Base-by-base conservation (phyloP, 1,139 yeast genomes). In the Candida sp. region DNA sequence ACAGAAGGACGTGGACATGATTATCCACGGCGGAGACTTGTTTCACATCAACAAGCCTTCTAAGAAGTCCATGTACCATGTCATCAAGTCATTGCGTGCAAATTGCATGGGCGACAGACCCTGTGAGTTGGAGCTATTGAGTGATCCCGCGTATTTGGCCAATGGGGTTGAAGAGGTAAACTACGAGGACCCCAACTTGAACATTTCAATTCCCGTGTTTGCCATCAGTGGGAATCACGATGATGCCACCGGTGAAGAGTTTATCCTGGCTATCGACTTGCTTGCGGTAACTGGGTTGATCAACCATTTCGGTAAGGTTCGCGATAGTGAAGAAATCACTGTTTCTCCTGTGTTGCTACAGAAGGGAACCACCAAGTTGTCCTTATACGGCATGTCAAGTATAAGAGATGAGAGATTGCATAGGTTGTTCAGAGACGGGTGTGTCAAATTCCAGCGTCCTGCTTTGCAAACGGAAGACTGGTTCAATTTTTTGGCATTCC, bases 211-310 rank as follows among this genome's bases (percentile, higher is more conserved):
- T n/a, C 99, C 99, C 0, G 83, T 94, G 23, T 92, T 94, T 75
- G 96, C 96, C 8, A 94, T 96, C 7, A 86, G 94, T 51, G 99
- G 99, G 3, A 94, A 94, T 62, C 99, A 94, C 67, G 99, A 94
- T 67, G 99, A 94, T 69, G 92, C 97, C 1, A 90, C 97, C 0
- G 99, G 99, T 0, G 90, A 86, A 47, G 89, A 88, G 3, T 72
- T 91, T 53, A 73, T 94, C n/a, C 86, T 93, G 56, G 97, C 99
- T 0, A 76, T 94, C 75, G 99, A 94, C 66, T 73, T 96, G 3
- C 71, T 96, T 17, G 84, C 91, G 31, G 91, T 88, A 3, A 74
- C 92, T 0, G 99, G 99, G 0, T 72, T 93, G 47, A 73, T 94
- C 30, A 94, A 96, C 66, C 96, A 93, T 70, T 93, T 92, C 68